Percentiles rank a stretch among this genome's conserved stretches.
Conservation (phyloP, 257 asterid species). For the Solanum pimpinellifolium region DNA sequence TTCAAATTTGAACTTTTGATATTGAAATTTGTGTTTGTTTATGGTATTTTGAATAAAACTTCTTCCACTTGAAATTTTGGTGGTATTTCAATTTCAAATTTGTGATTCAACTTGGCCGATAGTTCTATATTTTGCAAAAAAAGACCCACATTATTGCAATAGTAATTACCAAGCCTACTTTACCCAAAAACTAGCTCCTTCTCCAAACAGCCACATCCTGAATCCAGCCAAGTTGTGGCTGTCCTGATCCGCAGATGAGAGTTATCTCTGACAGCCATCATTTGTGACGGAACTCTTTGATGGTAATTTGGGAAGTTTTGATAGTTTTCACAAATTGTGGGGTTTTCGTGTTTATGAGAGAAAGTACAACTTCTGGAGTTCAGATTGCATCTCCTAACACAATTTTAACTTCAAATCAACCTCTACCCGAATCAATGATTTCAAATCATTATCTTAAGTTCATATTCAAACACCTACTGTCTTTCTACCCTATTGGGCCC, state of each 20-base stretch:
- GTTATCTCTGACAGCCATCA: background rate
- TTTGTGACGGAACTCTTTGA: background rate
- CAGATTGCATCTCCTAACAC: background rate
- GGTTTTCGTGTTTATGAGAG: background rate
- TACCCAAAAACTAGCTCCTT: background rate
- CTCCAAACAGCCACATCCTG: background rate
- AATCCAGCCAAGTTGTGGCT: background rate
- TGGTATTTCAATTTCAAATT: background rate
- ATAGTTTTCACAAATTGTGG: background rate
- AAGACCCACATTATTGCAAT: background rate
- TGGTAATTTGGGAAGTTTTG: background rate
- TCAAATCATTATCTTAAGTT: background rate
- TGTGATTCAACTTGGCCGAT: background rate
- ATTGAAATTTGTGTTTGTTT: background rate
- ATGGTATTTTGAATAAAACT: background rate
- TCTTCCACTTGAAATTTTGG: background rate
- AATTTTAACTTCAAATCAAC: background rate
- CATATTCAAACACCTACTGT: background rate
- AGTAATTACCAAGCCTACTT: background rate
- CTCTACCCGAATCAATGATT: background rate
- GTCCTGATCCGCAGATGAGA: background rate
- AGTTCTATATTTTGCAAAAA: background rate
- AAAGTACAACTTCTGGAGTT: background rate
- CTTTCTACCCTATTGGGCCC: background rate
- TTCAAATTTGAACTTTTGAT: background rate